phyloP scores from a whole-genome alignment of 1,139 yeast species.

The Suhomyces kunorum region DNA sequence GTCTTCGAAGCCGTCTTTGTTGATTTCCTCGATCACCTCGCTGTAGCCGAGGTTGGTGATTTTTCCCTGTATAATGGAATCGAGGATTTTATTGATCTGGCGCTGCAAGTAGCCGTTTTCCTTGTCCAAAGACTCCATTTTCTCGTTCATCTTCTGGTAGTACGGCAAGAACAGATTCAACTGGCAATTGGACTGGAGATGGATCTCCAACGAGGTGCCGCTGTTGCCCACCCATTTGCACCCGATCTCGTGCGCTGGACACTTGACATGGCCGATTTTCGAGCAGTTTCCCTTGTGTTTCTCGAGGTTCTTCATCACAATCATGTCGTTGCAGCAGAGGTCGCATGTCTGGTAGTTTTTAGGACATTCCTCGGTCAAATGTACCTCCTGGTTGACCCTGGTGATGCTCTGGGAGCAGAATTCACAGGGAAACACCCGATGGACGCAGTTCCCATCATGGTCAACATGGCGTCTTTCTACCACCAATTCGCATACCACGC shows the following conservation, averaged over 20 bases:
- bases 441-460: slow-evolving; percentile 31
- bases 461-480: slow-evolving; percentile 27
- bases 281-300: slow-evolving; percentile 40
- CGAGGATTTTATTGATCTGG: slow-evolving; percentile 49
- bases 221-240: slow-evolving; percentile 44
- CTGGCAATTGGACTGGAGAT: slow-evolving; percentile 36
- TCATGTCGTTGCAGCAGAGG: slow-evolving; percentile 43
- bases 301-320: slow-evolving; percentile 34
- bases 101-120: slow-evolving; percentile 35
- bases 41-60: slow-evolving; percentile 53
- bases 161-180: slow-evolving; percentile 36
- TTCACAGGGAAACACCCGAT: slow-evolving; percentile 37
- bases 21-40: slow-evolving; percentile 49
- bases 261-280: slow-evolving; percentile 33
- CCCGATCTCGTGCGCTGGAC: slow-evolving; percentile 46
- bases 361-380: slow-evolving; percentile 42
- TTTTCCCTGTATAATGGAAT: slow-evolving; percentile 52
- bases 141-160: slow-evolving; percentile 21
- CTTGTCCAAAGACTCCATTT: slow-evolving; percentile 13
- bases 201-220: slow-evolving; percentile 43
- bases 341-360: slow-evolving; percentile 44
- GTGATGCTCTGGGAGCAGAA: slow-evolving; percentile 41
- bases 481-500: slow-evolving; percentile 17
- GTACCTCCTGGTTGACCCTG: slow-evolving; percentile 32
- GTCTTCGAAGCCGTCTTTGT: slow-evolving; percentile 27